Evolutionary conservation across 2,329 filamentous ascomycete genomes (phyloP), one percentile per base, ranked within the genome.

Genomic region (Orbilia blumenaviensis): DNA sequence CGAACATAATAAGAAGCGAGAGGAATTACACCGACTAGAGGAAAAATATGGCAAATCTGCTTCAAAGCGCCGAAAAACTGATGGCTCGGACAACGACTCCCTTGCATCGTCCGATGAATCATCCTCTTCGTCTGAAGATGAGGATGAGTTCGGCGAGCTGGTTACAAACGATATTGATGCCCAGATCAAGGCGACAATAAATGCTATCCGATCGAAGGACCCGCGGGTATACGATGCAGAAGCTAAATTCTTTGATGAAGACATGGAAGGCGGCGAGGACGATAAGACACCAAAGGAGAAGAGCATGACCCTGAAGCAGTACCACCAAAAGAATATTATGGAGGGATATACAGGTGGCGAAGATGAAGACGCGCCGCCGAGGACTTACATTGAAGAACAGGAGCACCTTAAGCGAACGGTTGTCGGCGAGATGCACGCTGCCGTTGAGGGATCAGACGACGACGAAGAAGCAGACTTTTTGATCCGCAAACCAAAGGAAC

Each of bases 1-100:
- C 80, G 95, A 99, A 83, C 88, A 98, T 84, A 99, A 99, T 85
- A 97, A 98, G 85, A 97, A 97, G 85, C 89, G 94, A 71, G 94
- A 96, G 82, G 95, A 99, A 82, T 85, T 89, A 78, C 90, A 93
- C 14, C 87, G 88, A 81, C 83, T 98, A 81, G 93, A 98, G 83
- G 92, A 97, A 80, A 98, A 97, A 84, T 93, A 91, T 83, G 88
- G 87, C 78, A 88, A 87, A 80, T 36, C 80, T 80, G 62, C 79
- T 77, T 42, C 69, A 8, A 56, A 72, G 54, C 66, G 69, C 14
- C 27, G 58, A 6, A 66, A 66, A 69, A 78, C 71, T 41, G 60
- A 61, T 56, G 50, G 38, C 34, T 60, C 60, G n/a, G 68, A 76
- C 16, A 68, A 72, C 25, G 60, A 66, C 58, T 84, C 84, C 34